phyloP scores from a whole-genome alignment of 75 land plant species.

The Larix kaempferi region DNA sequence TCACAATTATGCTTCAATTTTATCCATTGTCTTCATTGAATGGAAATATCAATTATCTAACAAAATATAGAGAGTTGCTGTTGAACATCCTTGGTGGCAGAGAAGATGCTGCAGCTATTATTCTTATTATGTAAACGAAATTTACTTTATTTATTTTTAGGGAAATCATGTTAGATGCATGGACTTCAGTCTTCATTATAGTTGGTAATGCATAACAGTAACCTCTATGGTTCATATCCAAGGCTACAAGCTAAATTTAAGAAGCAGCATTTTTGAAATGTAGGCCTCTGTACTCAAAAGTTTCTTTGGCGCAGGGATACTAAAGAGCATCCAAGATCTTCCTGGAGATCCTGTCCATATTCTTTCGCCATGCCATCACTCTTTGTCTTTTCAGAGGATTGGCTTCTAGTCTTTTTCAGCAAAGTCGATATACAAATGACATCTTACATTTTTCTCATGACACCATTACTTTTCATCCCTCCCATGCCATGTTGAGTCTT shows the following conservation, averaged over 20 bases:
- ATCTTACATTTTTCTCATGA: slow-evolving; percentile 18
- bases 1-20: too few species aligned
- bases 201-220: neutral
- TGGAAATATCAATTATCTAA: neutral
- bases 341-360: slow-evolving; percentile 36
- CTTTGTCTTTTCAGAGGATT: slow-evolving; percentile 15
- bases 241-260: slow-evolving; percentile 6
- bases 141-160: neutral
- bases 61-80: neutral
- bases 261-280: slow-evolving; percentile 14
- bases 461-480: slow-evolving; percentile 43
- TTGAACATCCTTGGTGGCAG: neutral
- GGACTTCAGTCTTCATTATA: neutral
- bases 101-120: neutral
- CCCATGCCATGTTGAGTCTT: slow-evolving; percentile 32
- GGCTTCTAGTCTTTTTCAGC: slow-evolving; percentile 27
- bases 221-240: neutral
- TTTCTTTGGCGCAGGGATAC: slow-evolving; percentile 75
- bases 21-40: neutral
- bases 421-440: slow-evolving; percentile 26
- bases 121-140: neutral
- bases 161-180: neutral
- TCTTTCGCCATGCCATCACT: slow-evolving; percentile 28
- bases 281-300: slow-evolving; percentile 44
- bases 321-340: slow-evolving; percentile 29